Evolutionary conservation across 306 rosid species (phyloP), one percentile per base, ranked within the genome.

Genomic region (Cicer yamashitae): DNA sequence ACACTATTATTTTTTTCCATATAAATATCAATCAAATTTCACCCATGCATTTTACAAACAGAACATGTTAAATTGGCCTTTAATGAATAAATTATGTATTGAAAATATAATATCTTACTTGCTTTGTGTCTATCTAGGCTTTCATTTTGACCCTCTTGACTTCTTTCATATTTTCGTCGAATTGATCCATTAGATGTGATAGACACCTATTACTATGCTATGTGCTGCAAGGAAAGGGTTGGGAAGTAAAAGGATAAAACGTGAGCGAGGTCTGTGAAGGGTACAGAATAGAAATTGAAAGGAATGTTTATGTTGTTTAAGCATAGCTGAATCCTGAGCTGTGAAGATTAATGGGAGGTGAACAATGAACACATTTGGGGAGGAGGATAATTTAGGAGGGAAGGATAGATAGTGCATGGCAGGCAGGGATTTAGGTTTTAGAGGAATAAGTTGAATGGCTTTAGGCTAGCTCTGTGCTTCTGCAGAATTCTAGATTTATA

Each of bases 101-200:
- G 52, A 66, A 70, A 73, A 53, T 47, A 20, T 54, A 76, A 10
- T 61, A 62, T 53, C 47, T n/a, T 50, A 43, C 71, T 54, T 67
- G 52, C 46, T 38, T 12, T 30, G 39, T 60, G 25, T 60, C 61
- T 78, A 50, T 78, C 8, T 9, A 20, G 54, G n/a, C 66, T 37
- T 51, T 58, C 76, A 4, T 13, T 59, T 34, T 6, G 20, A 20
- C 71, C 70, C 52, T 46, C 60, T 58, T 17, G 65, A 9, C 61
- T 46, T 53, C 58, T 18, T 37, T 18, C 1, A 18, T 34, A 9
- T 70, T 41, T 47, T 67, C 25, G 60, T 34, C 12, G 4, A 8
- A 25, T 54, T 67, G 39, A 18, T 11, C 44, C 8, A 3, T 11
- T 38, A 13, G 50, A 7, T 71, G 13, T 17, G 48, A 20, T 17